Evolutionary conservation across 73 alveolate species (phyloP).

Genomic region (Paramecium primaurelia): DNA sequence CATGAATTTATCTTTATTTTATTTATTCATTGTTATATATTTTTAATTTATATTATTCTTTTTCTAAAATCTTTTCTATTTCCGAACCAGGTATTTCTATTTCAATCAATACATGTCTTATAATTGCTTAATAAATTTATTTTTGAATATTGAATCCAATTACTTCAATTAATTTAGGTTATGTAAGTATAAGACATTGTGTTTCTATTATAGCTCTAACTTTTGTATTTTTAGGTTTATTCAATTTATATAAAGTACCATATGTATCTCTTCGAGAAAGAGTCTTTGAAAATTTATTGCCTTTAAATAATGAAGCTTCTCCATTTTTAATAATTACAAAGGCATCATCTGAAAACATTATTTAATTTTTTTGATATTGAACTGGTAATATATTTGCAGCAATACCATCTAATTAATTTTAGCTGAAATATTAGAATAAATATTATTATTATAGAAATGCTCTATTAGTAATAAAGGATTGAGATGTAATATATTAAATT

Average conservation of each 20-base stretch:
- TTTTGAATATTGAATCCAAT: background rate
- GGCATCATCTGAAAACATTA: constrained; percentile 13
- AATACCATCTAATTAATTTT: background rate
- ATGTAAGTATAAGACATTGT: background rate
- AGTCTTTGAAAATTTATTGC: background rate
- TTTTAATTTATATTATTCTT: background rate
- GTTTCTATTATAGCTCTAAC: background rate
- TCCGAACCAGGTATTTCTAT: background rate
- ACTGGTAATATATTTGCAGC: background rate
- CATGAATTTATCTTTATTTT: background rate
- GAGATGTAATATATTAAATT: background rate
- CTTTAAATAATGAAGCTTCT: background rate
- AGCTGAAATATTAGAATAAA: background rate
- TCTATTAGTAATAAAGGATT: background rate
- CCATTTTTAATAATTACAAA: background rate
- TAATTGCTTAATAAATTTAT: background rate
- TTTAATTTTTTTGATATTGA: background rate
- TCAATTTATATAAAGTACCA: background rate
- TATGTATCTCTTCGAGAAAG: background rate
- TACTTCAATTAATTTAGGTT: background rate
- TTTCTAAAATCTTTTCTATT: background rate
- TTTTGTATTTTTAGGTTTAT: background rate
- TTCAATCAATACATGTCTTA: background rate
- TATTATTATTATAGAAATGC: background rate
- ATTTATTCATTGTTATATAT: background rate